Conservation (phyloP, 495 filamentous ascomycete genomes). For the Parathielavia hyrcaniae region DNA sequence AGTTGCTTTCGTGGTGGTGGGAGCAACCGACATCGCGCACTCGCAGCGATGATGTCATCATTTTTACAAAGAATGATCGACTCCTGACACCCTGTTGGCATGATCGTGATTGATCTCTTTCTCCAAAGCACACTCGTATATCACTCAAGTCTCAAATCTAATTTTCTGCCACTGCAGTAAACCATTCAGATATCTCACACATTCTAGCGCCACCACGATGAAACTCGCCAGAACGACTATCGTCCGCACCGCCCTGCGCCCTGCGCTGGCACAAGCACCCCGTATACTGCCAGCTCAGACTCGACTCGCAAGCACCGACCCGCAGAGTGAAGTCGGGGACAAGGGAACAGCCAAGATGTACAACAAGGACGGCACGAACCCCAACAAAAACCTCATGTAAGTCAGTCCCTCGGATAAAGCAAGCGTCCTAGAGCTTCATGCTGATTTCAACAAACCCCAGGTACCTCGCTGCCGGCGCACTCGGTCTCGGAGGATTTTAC, state of each 20-base stretch:
- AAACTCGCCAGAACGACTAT: neutral
- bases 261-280: neutral
- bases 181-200: neutral
- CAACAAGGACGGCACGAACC: slow-evolving; percentile 25
- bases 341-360: slow-evolving; percentile 19
- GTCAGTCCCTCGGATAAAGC: neutral
- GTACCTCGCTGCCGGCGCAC: slow-evolving; percentile 14
- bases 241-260: slow-evolving; percentile 8
- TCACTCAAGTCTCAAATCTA: no score
- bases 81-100: no score
- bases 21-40: no score
- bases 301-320: slow-evolving; percentile 5
- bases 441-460: neutral
- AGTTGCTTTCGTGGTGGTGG: no score
- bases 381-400: slow-evolving; percentile 28
- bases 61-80: no score
- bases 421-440: neutral
- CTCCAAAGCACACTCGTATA: no score
- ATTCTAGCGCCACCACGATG: neutral
- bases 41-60: no score
- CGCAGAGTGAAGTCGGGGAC: slow-evolving; percentile 6
- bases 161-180: neutral
- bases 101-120: neutral
- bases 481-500: slow-evolving; percentile 19
- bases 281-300: neutral